phyloP scores from a whole-genome alignment of 768 basidiomycete genomes.

The Pleurotus salmoneostramineus region DNA sequence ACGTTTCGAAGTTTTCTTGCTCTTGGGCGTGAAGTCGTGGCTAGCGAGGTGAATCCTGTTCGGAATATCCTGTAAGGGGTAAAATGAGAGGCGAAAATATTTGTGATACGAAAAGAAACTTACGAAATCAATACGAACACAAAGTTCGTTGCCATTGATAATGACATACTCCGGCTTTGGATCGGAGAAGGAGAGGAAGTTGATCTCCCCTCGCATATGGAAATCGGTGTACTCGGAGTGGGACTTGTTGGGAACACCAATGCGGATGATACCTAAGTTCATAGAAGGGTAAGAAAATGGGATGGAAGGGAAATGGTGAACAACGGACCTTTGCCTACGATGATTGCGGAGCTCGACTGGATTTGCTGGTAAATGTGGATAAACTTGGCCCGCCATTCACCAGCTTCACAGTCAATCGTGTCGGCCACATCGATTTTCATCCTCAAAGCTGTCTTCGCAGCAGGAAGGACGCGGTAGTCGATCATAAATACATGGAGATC shows the following conservation, averaged over 20 bases:
- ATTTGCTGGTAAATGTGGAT: neutral
- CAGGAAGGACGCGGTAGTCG: neutral
- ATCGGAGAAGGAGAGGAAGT: neutral
- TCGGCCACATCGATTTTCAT: neutral
- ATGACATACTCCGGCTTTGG: neutral
- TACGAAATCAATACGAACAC: neutral
- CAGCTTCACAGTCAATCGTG: neutral
- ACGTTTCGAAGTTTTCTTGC: too few relatives aligned
- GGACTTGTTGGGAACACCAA: neutral
- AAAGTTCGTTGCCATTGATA: too few relatives aligned
- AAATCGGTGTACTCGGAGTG: neutral
- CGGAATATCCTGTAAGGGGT: too few relatives aligned
- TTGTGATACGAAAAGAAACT: too few relatives aligned
- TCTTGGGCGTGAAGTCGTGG: too few relatives aligned
- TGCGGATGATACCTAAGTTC: neutral
- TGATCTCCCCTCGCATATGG: neutral
- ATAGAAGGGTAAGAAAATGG: neutral
- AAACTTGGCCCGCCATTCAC: neutral
- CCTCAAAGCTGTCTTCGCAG: neutral
- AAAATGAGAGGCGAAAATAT: too few relatives aligned
- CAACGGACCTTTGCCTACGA: neutral
- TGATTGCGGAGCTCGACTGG: neutral
- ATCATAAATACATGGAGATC: neutral
- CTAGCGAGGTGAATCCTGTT: too few relatives aligned
- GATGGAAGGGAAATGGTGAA: neutral